Evolutionary conservation across 2,329 filamentous ascomycete genomes (phyloP).

Genomic region (Aspergillus niger): DNA sequence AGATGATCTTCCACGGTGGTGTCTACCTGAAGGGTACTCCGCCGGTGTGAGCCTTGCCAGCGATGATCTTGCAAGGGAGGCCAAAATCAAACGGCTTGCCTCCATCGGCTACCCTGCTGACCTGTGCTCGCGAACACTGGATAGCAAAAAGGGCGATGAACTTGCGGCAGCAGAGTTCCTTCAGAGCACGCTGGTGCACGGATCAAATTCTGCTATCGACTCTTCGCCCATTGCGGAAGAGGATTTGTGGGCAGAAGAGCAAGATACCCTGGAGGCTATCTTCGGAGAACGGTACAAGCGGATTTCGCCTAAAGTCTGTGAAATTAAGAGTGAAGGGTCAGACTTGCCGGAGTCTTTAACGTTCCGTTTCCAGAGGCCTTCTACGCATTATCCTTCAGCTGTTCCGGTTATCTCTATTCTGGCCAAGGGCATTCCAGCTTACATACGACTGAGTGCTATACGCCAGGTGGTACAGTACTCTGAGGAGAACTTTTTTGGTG

Average conservation of each 20-base stretch:
- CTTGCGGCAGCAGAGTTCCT: slow-evolving; percentile 74
- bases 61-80: slow-evolving; percentile 77
- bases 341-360: slow-evolving; percentile 49
- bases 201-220: slow-evolving; percentile 23
- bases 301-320: slow-evolving; percentile 65
- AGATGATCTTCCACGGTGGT: slow-evolving; percentile 92
- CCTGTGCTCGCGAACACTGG: slow-evolving; percentile 76
- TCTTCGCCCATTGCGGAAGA: slow-evolving; percentile 37
- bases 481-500: slow-evolving; percentile 69
- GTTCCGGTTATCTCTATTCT: slow-evolving; percentile 69
- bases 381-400: slow-evolving; percentile 68
- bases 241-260: slow-evolving; percentile 80
- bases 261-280: slow-evolving; percentile 79
- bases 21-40: slow-evolving; percentile 85
- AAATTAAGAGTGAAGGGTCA: slow-evolving; percentile 63
- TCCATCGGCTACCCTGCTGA: slow-evolving; percentile 83
- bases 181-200: slow-evolving; percentile 67
- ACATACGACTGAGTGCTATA: slow-evolving; percentile 87
- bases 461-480: slow-evolving; percentile 74
- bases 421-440: slow-evolving; percentile 74
- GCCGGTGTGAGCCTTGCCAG: slow-evolving; percentile 86
- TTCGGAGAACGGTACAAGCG: slow-evolving; percentile 72
- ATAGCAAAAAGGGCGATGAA: slow-evolving; percentile 71
- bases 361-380: slow-evolving; percentile 70
- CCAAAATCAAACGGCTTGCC: slow-evolving; percentile 77